These are phyloP conservation scores for Debaryomyces tyrocola DNA, from an alignment of 805 yeast genomes.

Conservation along the genomic window DNA sequence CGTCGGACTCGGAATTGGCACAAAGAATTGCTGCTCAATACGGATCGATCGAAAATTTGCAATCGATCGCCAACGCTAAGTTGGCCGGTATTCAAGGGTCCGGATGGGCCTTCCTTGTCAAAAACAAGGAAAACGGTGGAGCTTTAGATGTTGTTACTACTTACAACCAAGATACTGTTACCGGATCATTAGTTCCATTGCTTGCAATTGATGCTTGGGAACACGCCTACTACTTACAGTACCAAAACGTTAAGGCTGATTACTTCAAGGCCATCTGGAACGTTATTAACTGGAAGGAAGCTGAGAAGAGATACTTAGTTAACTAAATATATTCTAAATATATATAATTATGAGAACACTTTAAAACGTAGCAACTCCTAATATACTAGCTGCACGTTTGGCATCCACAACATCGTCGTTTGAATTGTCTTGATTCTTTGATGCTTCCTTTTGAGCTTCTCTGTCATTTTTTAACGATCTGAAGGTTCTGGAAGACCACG, in stretches of 20 bases:
- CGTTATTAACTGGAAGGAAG: constrained; percentile 51
- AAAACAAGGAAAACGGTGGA: constrained; percentile 45
- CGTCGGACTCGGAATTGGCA: constrained; percentile 41
- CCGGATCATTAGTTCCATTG: constrained; percentile 43
- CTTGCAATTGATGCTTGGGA: constrained; percentile 57
- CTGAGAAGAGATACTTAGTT: constrained; percentile 43
- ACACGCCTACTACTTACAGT: constrained; percentile 54
- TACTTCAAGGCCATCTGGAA: constrained; percentile 53
- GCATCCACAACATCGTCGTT: constrained; percentile 57
- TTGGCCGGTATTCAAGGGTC: constrained; percentile 53
- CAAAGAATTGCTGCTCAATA: constrained; percentile 39
- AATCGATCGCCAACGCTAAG: constrained; percentile 39
- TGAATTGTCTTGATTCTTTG: constrained; percentile 19
- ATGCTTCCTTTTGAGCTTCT: constrained; percentile 14
- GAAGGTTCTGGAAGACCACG: constrained; percentile 45
- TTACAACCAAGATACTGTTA: constrained; percentile 49
- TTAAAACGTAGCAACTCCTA: constrained; percentile 75
- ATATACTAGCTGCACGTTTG: constrained; percentile 74
- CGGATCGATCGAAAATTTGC: constrained; percentile 47
- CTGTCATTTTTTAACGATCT: constrained; percentile 32
- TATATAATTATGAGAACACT: background rate
- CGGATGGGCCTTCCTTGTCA: constrained; percentile 54
- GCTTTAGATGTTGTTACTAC: constrained; percentile 45
- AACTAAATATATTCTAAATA: constrained; percentile 7
- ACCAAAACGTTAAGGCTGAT: constrained; percentile 50